These are phyloP conservation scores for Monosiga brevicollis DNA, from an alignment of 78 protist genomes.

Conservation along the genomic window DNA sequence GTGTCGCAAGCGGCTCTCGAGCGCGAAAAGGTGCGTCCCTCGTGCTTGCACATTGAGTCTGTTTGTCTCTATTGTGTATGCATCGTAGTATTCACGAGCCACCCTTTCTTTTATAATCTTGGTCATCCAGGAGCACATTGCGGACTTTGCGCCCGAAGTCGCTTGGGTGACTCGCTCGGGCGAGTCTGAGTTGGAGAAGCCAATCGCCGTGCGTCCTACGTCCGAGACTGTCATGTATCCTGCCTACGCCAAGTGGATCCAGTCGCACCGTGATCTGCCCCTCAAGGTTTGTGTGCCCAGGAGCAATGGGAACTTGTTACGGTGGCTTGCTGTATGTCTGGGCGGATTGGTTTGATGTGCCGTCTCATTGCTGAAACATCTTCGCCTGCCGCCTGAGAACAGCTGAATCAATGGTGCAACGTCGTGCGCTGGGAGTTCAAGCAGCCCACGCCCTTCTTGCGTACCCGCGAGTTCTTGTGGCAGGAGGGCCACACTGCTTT, in stretches of 20 bases:
- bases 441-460: slow-evolving; percentile 93
- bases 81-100: not conserved
- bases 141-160: slow-evolving; percentile 83
- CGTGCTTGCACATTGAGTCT: not conserved
- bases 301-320: no score
- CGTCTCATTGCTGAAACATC: no score
- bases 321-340: no score
- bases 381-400: no score
- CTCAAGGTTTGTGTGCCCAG: slow-evolving; percentile 74
- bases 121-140: slow-evolving; percentile 65
- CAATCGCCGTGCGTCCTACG: slow-evolving; percentile 96
- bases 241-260: slow-evolving; percentile 81
- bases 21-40: slow-evolving; percentile 33
- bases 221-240: slow-evolving; percentile 96
- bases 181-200: slow-evolving; percentile 65
- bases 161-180: slow-evolving; percentile 97
- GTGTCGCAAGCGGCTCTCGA: slow-evolving; percentile 61
- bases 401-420: slow-evolving; percentile 88
- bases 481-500: slow-evolving; percentile 98
- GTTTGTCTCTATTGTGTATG: not conserved
- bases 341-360: no score
- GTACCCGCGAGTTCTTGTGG: slow-evolving; percentile 97
- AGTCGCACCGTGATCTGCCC: slow-evolving; percentile 93
- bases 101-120: not conserved
- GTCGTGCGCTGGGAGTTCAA: slow-evolving; percentile 99